Base-by-base conservation (phyloP, 345 rosid species). In the Kernera saxatilis region DNA sequence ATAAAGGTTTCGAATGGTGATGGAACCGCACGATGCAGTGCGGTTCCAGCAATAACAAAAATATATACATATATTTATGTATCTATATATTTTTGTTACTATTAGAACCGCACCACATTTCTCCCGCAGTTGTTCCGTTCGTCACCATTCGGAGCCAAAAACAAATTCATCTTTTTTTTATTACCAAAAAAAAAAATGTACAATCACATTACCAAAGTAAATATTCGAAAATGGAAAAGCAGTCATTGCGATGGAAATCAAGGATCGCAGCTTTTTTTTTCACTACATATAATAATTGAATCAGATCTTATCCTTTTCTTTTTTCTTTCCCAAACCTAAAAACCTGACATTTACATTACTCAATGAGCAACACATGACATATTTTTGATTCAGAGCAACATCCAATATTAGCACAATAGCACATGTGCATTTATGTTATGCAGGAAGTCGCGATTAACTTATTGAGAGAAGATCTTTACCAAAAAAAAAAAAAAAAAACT, bases 361-460 rank as follows among this genome's bases (percentile, higher is more conserved):
- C 44, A 22, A 45, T 63, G 27, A 13, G 13, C 21, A 63, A 45
- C 19, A 13, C 18, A 30, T n/a, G n/a, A n/a, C n/a, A 11, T 1
- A n/a, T 12, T 44, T 29, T 44, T 12, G 27, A 36, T 6, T 29
- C 41, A 44, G 5, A 63, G 12, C 57, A 32, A 35, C 46, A 32
- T 64, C 56, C 45, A 36, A 22, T 49, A 39, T 13, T 8, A 65
- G 12, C 70, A 50, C 58, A 39, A 7, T 8, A 65, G 12, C 70
- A 50, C 58, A 65, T 65, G 70, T 22, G 23, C 33, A 65, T 65
- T 65, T 49, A 50, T n/a, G 58, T 39, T 40, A 52, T 11, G n/a
- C 6, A 66, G 33, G 18, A 26, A n/a, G 30, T 25, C 26, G 36
- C 8, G 29, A 41, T 25, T 53, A 17, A 69, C 36, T 58, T 46